These are phyloP conservation scores for Phytophthora cryptogea DNA, from an alignment of 352 stramenopile genomes.

Conservation along the genomic window DNA sequence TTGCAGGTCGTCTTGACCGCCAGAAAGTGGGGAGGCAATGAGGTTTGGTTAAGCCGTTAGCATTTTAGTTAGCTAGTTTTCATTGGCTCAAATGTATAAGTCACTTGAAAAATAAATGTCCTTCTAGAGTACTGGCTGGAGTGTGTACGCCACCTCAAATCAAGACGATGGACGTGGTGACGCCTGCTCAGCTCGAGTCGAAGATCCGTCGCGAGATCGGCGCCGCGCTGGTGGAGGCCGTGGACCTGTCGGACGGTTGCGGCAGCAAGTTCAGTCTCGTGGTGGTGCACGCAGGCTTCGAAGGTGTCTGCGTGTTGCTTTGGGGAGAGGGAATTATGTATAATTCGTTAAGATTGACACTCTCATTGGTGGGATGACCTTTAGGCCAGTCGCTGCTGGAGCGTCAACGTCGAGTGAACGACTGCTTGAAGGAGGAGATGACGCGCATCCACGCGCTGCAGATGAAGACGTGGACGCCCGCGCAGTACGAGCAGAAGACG, in stretches of 20 bases:
- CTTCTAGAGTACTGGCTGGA: too few relatives aligned
- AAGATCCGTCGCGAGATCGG: constrained; percentile 71
- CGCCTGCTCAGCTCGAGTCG: constrained; percentile 52
- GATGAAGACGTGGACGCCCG: constrained; percentile 87
- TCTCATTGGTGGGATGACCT: background rate
- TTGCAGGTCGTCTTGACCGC: too few relatives aligned
- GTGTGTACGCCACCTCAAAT: background rate
- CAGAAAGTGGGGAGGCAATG: too few relatives aligned
- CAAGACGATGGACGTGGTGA: constrained; percentile 50
- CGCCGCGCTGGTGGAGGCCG: constrained; percentile 68
- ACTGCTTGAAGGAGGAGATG: constrained; percentile 85
- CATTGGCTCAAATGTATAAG: too few relatives aligned
- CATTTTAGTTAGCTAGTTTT: too few relatives aligned
- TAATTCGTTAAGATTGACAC: too few relatives aligned
- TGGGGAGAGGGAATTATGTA: background rate
- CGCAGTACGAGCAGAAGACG: constrained; percentile 86
- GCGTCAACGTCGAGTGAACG: constrained; percentile 78
- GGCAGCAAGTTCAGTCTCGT: constrained; percentile 86
- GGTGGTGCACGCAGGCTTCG: constrained; percentile 79
- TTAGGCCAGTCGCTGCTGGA: constrained; percentile 76
- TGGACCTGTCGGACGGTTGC: constrained; percentile 82
- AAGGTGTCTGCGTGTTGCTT: constrained; percentile 42
- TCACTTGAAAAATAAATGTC: too few relatives aligned
- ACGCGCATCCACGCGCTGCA: constrained; percentile 83
- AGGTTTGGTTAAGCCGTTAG: too few relatives aligned